Percentiles rank a stretch among this genome's conserved stretches.
Conservation (phyloP, 1,284 basidiomycete genomes). For the Rhodofomes roseus region DNA sequence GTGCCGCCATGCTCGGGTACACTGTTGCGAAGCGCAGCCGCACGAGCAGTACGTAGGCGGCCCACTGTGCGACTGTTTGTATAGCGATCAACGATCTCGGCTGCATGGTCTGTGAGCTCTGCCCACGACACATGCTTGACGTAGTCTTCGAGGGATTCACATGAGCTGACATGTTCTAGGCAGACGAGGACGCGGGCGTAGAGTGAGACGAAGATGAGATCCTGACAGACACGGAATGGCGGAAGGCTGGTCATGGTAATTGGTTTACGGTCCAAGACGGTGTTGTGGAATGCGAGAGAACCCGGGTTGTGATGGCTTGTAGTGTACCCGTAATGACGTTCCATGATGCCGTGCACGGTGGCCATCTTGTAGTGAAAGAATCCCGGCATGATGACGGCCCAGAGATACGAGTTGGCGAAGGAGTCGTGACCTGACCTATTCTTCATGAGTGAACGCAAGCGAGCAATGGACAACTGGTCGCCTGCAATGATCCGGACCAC, state of each 20-base stretch:
- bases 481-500: slow-evolving; percentile 19
- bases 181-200: slow-evolving; percentile 34
- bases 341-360: slow-evolving; percentile 26
- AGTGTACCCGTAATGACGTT: slow-evolving; percentile 23
- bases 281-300: slow-evolving; percentile 32
- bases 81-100: too few relatives aligned
- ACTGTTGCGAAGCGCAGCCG: too few relatives aligned
- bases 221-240: slow-evolving; percentile 29
- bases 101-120: too few relatives aligned
- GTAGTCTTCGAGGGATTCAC: slow-evolving; percentile 21
- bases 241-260: slow-evolving; percentile 30
- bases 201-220: slow-evolving; percentile 34
- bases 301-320: slow-evolving; percentile 25
- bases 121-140: background rate
- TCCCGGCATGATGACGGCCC: slow-evolving; percentile 30
- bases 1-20: too few relatives aligned
- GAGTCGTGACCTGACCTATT: slow-evolving; percentile 34
- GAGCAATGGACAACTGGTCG: slow-evolving; percentile 36
- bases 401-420: slow-evolving; percentile 19
- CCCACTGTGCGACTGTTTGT: too few relatives aligned
- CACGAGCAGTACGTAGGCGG: too few relatives aligned
- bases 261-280: slow-evolving; percentile 25
- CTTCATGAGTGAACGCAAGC: slow-evolving; percentile 25
- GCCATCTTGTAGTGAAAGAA: slow-evolving; percentile 40
- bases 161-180: slow-evolving; percentile 25